Base-by-base conservation (phyloP, 2,329 filamentous ascomycete species). In the Fusarium marasasianum region DNA sequence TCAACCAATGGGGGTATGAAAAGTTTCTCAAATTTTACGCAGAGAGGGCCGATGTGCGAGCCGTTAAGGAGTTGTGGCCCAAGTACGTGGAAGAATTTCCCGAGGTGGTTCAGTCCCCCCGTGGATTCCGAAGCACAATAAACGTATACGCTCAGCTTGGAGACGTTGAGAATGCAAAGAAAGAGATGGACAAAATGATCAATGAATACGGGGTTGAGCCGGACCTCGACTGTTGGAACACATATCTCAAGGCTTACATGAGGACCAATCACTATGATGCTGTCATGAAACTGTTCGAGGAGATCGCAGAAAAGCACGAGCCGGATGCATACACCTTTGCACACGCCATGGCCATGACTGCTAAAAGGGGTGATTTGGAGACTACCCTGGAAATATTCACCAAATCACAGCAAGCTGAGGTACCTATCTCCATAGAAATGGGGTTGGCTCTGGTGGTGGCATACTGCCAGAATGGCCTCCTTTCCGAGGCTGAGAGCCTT, bases 311-410 rank as follows among this genome's bases (percentile, higher is more conserved):
- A 77, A 83, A 69, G 38, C 77, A 90, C 8, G 77, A 81, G 29
- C 91, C 93, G 1, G 89, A 94, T 79, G 78, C 83, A 2, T 87
- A 89, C 76, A 93, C 91, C 2, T 94, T 94, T 76, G 90, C 89
- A 7, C 92, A 91, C 10, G 83, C 97, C 71, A 93, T 98, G 89
- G 87, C 90, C 31, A 86, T 97, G 77, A 90, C 90, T 57, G 91
- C 91, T 22, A 86, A 86, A 20, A 88, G 90, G 74, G 95, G 95
- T 29, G 95, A 98, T 79, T 82, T 95, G 4, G 89, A 92, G 29
- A 88, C 89, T 59, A 91, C 93, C 4, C 84, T 92, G 31, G 86
- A 91, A 29, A 82, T 97, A 22, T 90, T 93, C 74, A 85, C 87
- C 37, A 85, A 89, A 64, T 92, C 93, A 20, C 87, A 90, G 67